Evolutionary conservation across 441 rosid species (phyloP), one percentile per base, ranked within the genome.

Genomic region (Flueggea neowawraea): DNA sequence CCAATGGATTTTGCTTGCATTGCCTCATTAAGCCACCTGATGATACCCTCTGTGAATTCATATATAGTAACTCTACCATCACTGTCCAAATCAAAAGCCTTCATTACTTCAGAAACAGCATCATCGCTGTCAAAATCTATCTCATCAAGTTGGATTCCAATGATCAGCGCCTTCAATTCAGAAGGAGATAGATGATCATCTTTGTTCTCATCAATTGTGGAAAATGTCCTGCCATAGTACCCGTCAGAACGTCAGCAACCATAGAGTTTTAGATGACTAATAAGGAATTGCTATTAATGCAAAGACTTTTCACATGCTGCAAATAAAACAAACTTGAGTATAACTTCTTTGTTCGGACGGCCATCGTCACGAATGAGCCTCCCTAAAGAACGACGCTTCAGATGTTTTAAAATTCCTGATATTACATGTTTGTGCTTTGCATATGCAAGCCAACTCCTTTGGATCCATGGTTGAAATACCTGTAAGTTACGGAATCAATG

Each of bases 381-480:
- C 74, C 99, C 96, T 45, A 87, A 57, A 49, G 92, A 74, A 67
- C 48, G 93, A 74, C 52, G 73, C 67, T 74, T 83, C 69, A 94
- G 70, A 71, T 87, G 91, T 63, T 59, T 76, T 60, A 94, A 70
- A 63, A 94, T 78, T 77, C 84, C 86, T 41, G 97, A 85, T 16
- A 94, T 75, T 41, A 87, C 85, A 63, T 75, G 94, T 80, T 81
- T 91, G 72, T 80, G 79, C 83, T 73, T 72, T 10, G 74, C 82
- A 49, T 72, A 94, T 54, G 78, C 86, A 55, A 94, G 69, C 28
- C 86, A 81, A 13, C 97, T 81, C 75, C 52, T 64, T 75, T 78
- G 99, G 57, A 91, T 80, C 97, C 80, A 73, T 10, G 85, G 97
- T 74, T 89, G 94, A 69, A 87, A 81, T 56, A 94, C 86, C 99